Evolutionary conservation across 768 basidiomycete species (phyloP).

Genomic region (Myochromella boudieri): DNA sequence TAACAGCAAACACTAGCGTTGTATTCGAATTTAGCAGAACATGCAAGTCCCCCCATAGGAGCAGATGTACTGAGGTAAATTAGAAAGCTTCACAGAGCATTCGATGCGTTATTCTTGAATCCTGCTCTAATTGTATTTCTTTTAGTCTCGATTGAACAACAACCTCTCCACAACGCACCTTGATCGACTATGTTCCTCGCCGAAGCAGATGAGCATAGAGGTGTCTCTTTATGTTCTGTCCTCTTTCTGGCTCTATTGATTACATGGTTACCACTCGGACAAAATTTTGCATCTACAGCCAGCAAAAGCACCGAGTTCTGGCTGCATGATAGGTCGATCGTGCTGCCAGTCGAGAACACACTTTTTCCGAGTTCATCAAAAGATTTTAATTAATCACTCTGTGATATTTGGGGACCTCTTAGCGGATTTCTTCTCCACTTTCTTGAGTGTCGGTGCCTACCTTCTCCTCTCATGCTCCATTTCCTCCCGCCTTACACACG

Average conservation of each 20-base stretch:
- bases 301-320: constrained; percentile 72
- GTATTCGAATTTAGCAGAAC: no score
- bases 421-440: constrained; percentile 42
- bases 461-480: constrained; percentile 33
- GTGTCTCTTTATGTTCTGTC: no score
- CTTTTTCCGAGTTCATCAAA: constrained; percentile 65
- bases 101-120: no score
- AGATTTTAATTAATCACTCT: constrained; percentile 35
- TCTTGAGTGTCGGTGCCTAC: constrained; percentile 38
- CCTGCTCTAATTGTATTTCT: no score
- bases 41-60: no score
- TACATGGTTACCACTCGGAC: not conserved
- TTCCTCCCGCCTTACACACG: constrained; percentile 10
- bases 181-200: not conserved
- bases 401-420: constrained; percentile 34
- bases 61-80: no score
- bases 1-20: no score
- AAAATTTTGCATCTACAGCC: constrained; percentile 56
- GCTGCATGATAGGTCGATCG: constrained; percentile 64
- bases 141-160: no score
- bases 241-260: not conserved
- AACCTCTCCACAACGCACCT: not conserved
- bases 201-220: not conserved
- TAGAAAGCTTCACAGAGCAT: no score
- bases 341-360: constrained; percentile 72